Evolutionary conservation across 2,329 filamentous ascomycete species (phyloP), one percentile per base, ranked within the genome.

Genomic region (Fusarium pseudograminearum): DNA sequence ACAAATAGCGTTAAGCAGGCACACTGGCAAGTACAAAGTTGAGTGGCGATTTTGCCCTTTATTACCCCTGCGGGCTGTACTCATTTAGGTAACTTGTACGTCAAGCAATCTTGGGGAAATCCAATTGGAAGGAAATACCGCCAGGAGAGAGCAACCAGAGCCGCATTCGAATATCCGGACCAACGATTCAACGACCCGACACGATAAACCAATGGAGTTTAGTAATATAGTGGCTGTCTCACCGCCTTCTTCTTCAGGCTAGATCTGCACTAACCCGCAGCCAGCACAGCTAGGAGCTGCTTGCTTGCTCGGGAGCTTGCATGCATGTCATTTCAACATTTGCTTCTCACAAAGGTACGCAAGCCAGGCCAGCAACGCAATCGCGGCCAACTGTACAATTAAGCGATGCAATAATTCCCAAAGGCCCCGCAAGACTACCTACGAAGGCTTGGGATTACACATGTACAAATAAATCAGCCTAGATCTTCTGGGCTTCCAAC

Each of bases 181-280:
- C n/a, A 12, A 54, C 20, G 46, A 47, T 56, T 63, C 44, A 28
- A 44, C 34, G 56, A 40, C 33, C 7, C 33, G 7, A 34, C 38
- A 36, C 26, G 45, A 65, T 69, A 61, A 52, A 44, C 48, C 14
- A 33, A 58, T 67, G n/a, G 47, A 24, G 34, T 20, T n/a, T 20
- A 38, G 34, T 7, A 20, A 18, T 12, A 18, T 34, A 41, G 40
- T 57, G 18, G 36, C 28, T 10, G 8, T 7, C 34, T 58, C 57
- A 74, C 73, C 73, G 73, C 73, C 57, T 75, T 73, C 73, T 53
- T 4, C 4, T 57, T 72, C 38, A 5, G 42, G 55, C 1, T 11
- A 26, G 58, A 58, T 56, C 67, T 55, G 68, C 68, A 59, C 57
- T 18, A 45, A 15, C 36, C 36, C 7, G 22, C n/a, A 40, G 36